Percentiles rank a stretch among this genome's conserved stretches.
Evolutionary conservation across 352 stramenopile genomes (phyloP).

Genomic region (Pythium myriotylum): DNA sequence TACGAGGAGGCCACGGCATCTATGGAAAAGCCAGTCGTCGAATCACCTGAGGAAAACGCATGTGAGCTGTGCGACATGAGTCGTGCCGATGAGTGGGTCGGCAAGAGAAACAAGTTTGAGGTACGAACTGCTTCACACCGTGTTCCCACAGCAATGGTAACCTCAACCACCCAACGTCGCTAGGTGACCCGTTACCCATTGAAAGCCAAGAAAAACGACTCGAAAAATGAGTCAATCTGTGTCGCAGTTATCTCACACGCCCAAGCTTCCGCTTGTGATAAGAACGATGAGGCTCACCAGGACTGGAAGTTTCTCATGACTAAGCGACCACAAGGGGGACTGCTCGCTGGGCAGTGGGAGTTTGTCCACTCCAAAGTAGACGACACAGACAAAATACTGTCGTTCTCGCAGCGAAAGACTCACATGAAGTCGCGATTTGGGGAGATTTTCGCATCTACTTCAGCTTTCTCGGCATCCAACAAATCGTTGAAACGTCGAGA

Average conservation of each 20-base stretch:
- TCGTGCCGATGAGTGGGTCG: slow-evolving; percentile 58
- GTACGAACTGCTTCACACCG: slow-evolving; percentile 10
- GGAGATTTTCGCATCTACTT: slow-evolving; percentile 36
- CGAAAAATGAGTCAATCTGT: slow-evolving; percentile 75
- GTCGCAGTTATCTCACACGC: slow-evolving; percentile 68
- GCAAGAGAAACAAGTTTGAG: slow-evolving; percentile 27
- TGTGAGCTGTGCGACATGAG: slow-evolving; percentile 75
- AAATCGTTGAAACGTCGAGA: slow-evolving; percentile 44
- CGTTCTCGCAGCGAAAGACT: slow-evolving; percentile 62
- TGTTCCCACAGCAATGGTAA: not conserved
- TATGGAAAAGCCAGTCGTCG: slow-evolving; percentile 7
- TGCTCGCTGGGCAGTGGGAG: slow-evolving; percentile 89
- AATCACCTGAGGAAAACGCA: slow-evolving; percentile 3
- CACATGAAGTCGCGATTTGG: slow-evolving; percentile 50
- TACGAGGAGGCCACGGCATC: slow-evolving; percentile 51
- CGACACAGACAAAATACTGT: slow-evolving; percentile 64
- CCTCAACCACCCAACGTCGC: not conserved
- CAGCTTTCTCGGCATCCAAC: slow-evolving; percentile 25
- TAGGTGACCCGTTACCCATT: slow-evolving; percentile 83
- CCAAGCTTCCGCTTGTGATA: slow-evolving; percentile 9
- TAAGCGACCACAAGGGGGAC: slow-evolving; percentile 64
- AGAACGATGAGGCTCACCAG: slow-evolving; percentile 15
- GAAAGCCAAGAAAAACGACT: slow-evolving; percentile 80
- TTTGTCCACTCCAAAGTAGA: slow-evolving; percentile 80
- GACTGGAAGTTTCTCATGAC: slow-evolving; percentile 78